These are phyloP conservation scores for Phytopythium delawarense DNA, from an alignment of 352 stramenopile species.

Conservation along the genomic window DNA sequence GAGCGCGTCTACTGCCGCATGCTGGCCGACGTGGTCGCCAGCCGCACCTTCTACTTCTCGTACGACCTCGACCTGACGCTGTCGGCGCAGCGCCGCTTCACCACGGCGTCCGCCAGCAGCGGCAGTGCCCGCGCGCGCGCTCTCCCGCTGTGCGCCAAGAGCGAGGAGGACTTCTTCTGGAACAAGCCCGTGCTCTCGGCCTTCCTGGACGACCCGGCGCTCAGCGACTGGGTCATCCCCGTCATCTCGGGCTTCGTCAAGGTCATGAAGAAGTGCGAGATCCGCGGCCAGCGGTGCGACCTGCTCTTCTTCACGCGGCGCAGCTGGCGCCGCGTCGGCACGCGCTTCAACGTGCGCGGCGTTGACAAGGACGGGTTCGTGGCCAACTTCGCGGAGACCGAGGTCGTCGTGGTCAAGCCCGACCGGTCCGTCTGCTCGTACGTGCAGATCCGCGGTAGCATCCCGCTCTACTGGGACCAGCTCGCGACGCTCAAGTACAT, in stretches of 20 bases:
- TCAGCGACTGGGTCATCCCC: slow-evolving; percentile 61
- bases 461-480: slow-evolving; percentile 93
- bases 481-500: slow-evolving; percentile 91
- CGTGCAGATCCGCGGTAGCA: slow-evolving; percentile 93
- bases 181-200: slow-evolving; percentile 72
- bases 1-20: slow-evolving; percentile 56
- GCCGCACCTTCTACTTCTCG: slow-evolving; percentile 62
- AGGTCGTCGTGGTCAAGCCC: slow-evolving; percentile 83
- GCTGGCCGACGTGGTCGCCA: slow-evolving; percentile 39
- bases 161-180: slow-evolving; percentile 92
- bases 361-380: slow-evolving; percentile 86
- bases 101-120: slow-evolving; percentile 12
- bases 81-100: slow-evolving; percentile 41
- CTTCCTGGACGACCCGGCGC: slow-evolving; percentile 39
- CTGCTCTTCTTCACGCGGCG: slow-evolving; percentile 72
- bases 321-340: slow-evolving; percentile 75
- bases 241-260: slow-evolving; percentile 73
- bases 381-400: slow-evolving; percentile 94
- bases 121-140: slow-evolving; percentile 7
- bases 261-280: slow-evolving; percentile 60
- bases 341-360: slow-evolving; percentile 91
- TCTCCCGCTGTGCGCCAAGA: slow-evolving; percentile 45
- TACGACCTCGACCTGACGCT: slow-evolving; percentile 70
- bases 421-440: slow-evolving; percentile 81
- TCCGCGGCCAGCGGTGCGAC: slow-evolving; percentile 50